These are phyloP conservation scores for Geotrichum bryndzae DNA, from an alignment of 1,139 yeast species.

Conservation along the genomic window DNA sequence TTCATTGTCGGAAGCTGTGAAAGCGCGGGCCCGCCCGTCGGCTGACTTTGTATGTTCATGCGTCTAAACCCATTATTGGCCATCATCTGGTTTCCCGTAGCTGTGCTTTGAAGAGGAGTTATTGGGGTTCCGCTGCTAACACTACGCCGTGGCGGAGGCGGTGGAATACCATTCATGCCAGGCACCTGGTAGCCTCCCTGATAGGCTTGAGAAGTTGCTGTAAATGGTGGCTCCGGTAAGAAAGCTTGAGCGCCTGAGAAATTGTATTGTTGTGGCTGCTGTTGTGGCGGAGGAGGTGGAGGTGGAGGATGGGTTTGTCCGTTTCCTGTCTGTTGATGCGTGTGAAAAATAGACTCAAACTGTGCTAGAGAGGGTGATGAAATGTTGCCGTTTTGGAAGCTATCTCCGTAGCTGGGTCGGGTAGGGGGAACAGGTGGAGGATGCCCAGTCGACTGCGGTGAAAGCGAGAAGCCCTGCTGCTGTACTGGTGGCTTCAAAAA, in stretches of 20 bases:
- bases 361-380: conserved; percentile 7
- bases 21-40: conserved; percentile 2
- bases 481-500: conserved; percentile 11
- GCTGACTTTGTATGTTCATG: neutral
- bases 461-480: conserved; percentile 3
- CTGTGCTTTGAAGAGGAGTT: neutral
- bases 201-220: neutral
- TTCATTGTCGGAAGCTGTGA: conserved; percentile 5
- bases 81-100: neutral
- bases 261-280: conserved; percentile 12
- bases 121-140: conserved; percentile 8
- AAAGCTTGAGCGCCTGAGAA: conserved; percentile 7
- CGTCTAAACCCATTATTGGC: neutral
- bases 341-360: conserved; percentile 11
- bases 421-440: conserved; percentile 5
- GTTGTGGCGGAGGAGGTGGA: conserved; percentile 11
- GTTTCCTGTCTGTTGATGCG: neutral
- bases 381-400: neutral
- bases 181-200: neutral
- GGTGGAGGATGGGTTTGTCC: neutral
- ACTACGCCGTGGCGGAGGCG: conserved; percentile 12
- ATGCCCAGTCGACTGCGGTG: conserved; percentile 10
- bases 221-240: conserved; percentile 1
- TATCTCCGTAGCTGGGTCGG: neutral
- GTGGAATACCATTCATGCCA: neutral